phyloP scores from a whole-genome alignment of 106 monocot genomes.

The Dioscorea alata region DNA sequence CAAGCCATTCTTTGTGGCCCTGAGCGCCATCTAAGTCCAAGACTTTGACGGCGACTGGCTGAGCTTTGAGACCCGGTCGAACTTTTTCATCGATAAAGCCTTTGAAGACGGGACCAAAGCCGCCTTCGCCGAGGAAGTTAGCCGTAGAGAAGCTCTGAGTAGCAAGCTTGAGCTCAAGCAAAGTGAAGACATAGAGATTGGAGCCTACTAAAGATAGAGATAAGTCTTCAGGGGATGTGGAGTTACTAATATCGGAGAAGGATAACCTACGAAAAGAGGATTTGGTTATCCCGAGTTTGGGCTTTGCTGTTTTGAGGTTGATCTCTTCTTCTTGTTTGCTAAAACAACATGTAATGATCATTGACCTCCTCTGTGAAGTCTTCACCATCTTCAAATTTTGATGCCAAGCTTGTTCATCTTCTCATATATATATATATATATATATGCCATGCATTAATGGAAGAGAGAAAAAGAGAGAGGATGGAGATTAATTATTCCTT shows the following conservation, averaged over 20 bases:
- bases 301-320: too few species aligned
- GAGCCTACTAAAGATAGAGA: constrained; percentile 66
- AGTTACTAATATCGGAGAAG: constrained; percentile 47
- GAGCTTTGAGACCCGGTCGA: constrained; percentile 51
- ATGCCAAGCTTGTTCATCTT: too few species aligned
- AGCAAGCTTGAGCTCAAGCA: constrained; percentile 44
- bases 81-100: constrained; percentile 66
- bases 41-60: constrained; percentile 67
- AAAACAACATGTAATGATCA: constrained; percentile 8
- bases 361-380: constrained; percentile 9
- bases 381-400: neutral
- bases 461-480: too few species aligned
- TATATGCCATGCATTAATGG: too few species aligned
- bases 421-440: too few species aligned
- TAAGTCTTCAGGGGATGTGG: constrained; percentile 49
- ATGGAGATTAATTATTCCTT: too few species aligned
- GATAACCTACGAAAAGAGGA: constrained; percentile 30
- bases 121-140: constrained; percentile 74
- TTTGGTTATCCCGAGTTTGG: constrained; percentile 8
- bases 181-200: constrained; percentile 53
- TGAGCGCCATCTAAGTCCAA: constrained; percentile 71
- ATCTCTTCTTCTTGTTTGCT: neutral
- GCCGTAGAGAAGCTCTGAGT: constrained; percentile 45
- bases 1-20: constrained; percentile 94
- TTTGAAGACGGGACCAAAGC: constrained; percentile 87